Evolutionary conservation across 805 yeast genomes (phyloP).

Genomic region (Candida silvatica): DNA sequence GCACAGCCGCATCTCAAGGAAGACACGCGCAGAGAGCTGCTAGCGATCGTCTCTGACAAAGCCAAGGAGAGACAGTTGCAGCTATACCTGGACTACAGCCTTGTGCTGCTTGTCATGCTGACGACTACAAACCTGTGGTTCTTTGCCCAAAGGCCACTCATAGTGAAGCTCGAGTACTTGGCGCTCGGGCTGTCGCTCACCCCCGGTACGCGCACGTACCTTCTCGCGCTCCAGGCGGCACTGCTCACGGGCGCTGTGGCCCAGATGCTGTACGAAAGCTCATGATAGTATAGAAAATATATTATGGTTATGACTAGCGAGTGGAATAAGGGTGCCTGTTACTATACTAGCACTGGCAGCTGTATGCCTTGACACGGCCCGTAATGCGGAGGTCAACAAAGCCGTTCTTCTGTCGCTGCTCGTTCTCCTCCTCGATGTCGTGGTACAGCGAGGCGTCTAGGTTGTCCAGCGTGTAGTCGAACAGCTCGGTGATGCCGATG

Average conservation of each 20-base stretch:
- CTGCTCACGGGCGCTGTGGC: neutral
- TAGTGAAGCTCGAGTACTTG: conserved; percentile 5
- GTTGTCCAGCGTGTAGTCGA: conserved; percentile 23
- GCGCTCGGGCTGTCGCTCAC: conserved; percentile 5
- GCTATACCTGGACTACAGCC: no score
- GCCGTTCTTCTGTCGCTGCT: no score
- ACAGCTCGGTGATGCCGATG: conserved; percentile 42
- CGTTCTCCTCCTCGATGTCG: conserved; percentile 8
- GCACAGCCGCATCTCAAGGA: no score
- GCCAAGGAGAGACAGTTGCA: no score
- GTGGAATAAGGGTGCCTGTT: no score
- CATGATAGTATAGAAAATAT: no score
- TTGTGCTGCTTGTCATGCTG: neutral
- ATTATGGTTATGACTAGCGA: no score
- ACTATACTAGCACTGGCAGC: conserved; percentile 16
- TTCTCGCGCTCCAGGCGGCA: neutral
- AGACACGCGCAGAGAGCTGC: no score
- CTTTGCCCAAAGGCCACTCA: conserved; percentile 1
- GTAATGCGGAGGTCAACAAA: conserved; percentile 14
- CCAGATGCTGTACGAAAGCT: no score
- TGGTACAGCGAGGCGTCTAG: conserved; percentile 21
- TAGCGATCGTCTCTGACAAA: no score
- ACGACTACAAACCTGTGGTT: conserved; percentile 10
- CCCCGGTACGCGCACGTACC: neutral
- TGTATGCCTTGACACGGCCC: neutral